phyloP scores from a whole-genome alignment of 768 basidiomycete genomes.

The Lyophyllum atratum region DNA sequence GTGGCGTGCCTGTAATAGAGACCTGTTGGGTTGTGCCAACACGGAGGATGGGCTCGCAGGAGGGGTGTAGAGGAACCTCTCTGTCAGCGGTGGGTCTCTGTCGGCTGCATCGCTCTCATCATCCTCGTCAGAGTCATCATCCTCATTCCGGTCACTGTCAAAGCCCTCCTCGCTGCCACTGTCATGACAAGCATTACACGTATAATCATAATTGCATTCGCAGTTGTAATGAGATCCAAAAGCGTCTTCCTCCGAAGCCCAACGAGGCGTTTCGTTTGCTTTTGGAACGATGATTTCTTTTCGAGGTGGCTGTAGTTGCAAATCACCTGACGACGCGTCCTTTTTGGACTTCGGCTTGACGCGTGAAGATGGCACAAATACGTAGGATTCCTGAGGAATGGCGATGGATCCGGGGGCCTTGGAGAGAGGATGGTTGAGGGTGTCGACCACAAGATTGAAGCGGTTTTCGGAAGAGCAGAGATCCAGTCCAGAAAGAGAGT shows the following conservation, averaged over 20 bases:
- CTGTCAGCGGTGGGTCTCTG: neutral
- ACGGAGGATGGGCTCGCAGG: neutral
- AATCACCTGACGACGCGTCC: neutral
- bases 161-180: neutral
- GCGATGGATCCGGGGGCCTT: neutral
- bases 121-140: neutral
- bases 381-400: constrained; percentile 14
- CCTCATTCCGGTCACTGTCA: too few relatives aligned
- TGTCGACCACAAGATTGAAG: constrained; percentile 25
- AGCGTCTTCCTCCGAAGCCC: neutral
- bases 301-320: neutral
- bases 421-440: constrained; percentile 17
- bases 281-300: neutral
- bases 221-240: neutral
- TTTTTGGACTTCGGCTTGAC: neutral
- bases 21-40: neutral
- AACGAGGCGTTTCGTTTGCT: too few relatives aligned
- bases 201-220: neutral
- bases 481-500: constrained; percentile 13
- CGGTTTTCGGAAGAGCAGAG: constrained; percentile 21
- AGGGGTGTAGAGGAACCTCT: neutral
- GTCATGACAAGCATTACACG: neutral
- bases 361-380: constrained; percentile 2
- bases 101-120: neutral
- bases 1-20: neutral